Evolutionary conservation across 148 eudicot species (phyloP).

Genomic region (Camellia sinensis): DNA sequence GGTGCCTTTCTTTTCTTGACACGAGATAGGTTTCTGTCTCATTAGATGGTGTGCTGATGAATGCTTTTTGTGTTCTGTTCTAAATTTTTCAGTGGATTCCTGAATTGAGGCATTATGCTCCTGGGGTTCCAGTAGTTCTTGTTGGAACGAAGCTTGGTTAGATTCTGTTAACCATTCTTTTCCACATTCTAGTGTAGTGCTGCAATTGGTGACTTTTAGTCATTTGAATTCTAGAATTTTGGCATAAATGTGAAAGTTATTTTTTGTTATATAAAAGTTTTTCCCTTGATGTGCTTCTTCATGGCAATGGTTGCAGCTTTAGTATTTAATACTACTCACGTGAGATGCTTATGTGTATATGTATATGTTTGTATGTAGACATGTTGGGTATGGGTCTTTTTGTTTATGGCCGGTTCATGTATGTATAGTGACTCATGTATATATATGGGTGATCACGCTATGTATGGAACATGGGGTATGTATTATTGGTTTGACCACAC

Average conservation of each 20-base stretch:
- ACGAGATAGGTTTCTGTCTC: neutral
- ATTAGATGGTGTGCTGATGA: constrained; percentile 13
- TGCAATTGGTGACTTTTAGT: neutral
- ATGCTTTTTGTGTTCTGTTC: constrained; percentile 8
- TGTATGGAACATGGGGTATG: too few species aligned
- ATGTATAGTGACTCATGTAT: too few species aligned
- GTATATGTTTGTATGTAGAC: too few species aligned
- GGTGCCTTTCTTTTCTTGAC: neutral
- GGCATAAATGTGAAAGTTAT: neutral
- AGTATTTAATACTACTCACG: too few species aligned
- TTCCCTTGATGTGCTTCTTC: neutral
- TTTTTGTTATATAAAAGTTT: neutral
- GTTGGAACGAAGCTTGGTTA: constrained; percentile 88
- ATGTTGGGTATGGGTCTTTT: too few species aligned
- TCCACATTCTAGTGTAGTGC: neutral
- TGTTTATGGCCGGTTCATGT: too few species aligned
- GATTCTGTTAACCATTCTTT: constrained; percentile 19
- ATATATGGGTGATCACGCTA: too few species aligned
- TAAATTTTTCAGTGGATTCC: constrained; percentile 38
- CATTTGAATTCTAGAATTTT: neutral
- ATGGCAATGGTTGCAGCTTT: neutral
- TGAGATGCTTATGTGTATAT: too few species aligned
- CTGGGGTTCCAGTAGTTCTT: constrained; percentile 80
- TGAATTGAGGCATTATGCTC: constrained; percentile 87
- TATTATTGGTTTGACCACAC: neutral